A percentile compares a stretch with the other conserved stretches of the same genome.
These are phyloP conservation scores for Penicillium desertorum DNA, from an alignment of 495 filamentous ascomycete genomes.

Conservation along the genomic window DNA sequence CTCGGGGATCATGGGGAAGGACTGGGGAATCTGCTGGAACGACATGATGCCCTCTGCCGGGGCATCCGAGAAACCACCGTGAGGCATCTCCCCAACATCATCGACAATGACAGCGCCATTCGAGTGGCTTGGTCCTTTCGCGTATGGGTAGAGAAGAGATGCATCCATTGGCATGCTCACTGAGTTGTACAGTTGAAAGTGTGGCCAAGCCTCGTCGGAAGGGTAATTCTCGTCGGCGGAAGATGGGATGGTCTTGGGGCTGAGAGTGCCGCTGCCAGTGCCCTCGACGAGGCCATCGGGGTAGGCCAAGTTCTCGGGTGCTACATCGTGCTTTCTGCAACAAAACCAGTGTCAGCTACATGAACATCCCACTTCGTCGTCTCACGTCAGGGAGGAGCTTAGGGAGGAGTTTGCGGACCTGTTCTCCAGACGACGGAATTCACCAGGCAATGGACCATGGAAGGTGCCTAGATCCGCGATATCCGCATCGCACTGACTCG, in stretches of 20 bases:
- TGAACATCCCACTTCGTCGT: not conserved
- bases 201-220: conserved; percentile 44
- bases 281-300: conserved; percentile 35
- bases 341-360: conserved; percentile 20
- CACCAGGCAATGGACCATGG: conserved; percentile 33
- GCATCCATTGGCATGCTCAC: conserved; percentile 42
- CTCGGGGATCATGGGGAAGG: conserved; percentile 37
- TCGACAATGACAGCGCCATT: conserved; percentile 44
- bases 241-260: conserved; percentile 45
- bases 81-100: conserved; percentile 38
- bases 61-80: conserved; percentile 36
- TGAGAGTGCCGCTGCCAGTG: conserved; percentile 44
- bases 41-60: conserved; percentile 34
- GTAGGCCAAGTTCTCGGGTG: conserved; percentile 37
- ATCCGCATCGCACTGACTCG: conserved; percentile 44
- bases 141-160: conserved; percentile 40
- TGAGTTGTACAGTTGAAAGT: conserved; percentile 43
- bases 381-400: not conserved
- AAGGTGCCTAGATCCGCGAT: conserved; percentile 38
- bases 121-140: conserved; percentile 32
- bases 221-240: conserved; percentile 48
- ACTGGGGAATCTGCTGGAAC: conserved; percentile 38
- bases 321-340: conserved; percentile 32
- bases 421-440: conserved; percentile 26
- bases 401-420: conserved; percentile 26